Conservation (phyloP, 306 rosid species). For the Lathyrus aphaca region DNA sequence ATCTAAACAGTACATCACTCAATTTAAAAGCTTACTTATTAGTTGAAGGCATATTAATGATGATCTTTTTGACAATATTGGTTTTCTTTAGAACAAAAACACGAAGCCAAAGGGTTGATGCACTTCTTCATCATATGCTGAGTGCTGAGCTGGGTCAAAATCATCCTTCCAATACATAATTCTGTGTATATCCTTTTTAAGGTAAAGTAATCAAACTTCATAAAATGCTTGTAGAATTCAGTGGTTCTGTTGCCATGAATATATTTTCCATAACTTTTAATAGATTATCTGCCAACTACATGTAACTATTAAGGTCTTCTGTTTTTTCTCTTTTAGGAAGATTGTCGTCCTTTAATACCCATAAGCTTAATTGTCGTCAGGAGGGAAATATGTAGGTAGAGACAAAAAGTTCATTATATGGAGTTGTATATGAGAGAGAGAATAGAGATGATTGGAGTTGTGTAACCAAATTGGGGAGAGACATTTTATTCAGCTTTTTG, state of each 20-base stretch:
- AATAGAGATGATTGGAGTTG: background rate
- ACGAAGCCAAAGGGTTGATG: slow-evolving; percentile 80
- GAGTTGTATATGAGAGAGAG: slow-evolving; percentile 2
- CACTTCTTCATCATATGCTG: slow-evolving; percentile 96
- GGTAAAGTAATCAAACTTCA: slow-evolving; percentile 36
- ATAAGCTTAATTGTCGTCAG: slow-evolving; percentile 4
- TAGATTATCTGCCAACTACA: slow-evolving; percentile 27
- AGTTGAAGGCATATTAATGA: slow-evolving; percentile 27
- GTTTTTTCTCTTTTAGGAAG: slow-evolving; percentile 22
- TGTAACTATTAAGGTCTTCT: background rate
- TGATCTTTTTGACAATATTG: slow-evolving; percentile 23
- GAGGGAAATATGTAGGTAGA: slow-evolving; percentile 10
- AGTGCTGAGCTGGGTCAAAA: slow-evolving; percentile 72
- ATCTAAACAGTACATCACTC: slow-evolving; percentile 3
- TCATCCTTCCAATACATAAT: slow-evolving; percentile 51
- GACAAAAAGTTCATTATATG: slow-evolving; percentile 1
- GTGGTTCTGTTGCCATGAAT: slow-evolving; percentile 10
- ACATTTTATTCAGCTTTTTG: slow-evolving; percentile 2
- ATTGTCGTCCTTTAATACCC: slow-evolving; percentile 2
- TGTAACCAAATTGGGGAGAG: background rate
- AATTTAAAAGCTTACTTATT: slow-evolving; percentile 15
- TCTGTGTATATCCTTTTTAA: slow-evolving; percentile 26
- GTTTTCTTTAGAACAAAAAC: slow-evolving; percentile 73
- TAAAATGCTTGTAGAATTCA: slow-evolving; percentile 9
- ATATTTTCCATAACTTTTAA: slow-evolving; percentile 18